Conservation (phyloP, 257 asterid species). For the Ajuga chamaepitys region DNA sequence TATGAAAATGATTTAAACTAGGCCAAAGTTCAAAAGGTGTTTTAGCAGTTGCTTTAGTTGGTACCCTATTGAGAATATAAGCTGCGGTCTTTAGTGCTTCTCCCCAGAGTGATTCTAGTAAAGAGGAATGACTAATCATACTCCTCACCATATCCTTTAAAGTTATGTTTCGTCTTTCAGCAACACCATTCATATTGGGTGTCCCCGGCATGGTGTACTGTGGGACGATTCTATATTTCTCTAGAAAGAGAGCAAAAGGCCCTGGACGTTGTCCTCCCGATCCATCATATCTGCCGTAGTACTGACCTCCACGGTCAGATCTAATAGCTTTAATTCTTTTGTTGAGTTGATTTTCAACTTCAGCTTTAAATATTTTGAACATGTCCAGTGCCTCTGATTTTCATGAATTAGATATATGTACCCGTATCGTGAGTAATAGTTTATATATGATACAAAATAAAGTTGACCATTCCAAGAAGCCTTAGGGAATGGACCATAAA, state of each 20-base stretch:
- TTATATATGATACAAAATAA: neutral
- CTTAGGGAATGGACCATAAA: neutral
- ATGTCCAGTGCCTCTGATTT: too few species aligned
- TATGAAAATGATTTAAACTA: neutral
- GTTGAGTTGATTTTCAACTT: too few species aligned
- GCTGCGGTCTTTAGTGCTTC: too few species aligned
- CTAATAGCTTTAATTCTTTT: neutral
- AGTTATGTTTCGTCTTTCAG: neutral
- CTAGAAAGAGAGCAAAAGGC: neutral
- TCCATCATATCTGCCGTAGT: neutral
- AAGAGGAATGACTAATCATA: neutral
- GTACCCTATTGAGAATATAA: neutral
- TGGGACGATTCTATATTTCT: neutral
- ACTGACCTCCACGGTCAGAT: too few species aligned
- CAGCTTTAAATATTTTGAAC: too few species aligned
- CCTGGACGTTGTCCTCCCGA: too few species aligned
- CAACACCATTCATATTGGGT: too few species aligned
- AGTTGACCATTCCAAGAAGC: constrained; percentile 9
- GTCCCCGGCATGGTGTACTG: neutral
- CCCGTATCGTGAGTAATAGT: too few species aligned
- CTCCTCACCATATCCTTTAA: neutral
- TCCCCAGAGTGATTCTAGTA: too few species aligned
- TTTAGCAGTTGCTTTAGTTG: neutral
- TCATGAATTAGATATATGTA: neutral
- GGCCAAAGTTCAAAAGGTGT: neutral